phyloP scores from a whole-genome alignment of 352 stramenopile genomes.

The Phytophthora lateralis region DNA sequence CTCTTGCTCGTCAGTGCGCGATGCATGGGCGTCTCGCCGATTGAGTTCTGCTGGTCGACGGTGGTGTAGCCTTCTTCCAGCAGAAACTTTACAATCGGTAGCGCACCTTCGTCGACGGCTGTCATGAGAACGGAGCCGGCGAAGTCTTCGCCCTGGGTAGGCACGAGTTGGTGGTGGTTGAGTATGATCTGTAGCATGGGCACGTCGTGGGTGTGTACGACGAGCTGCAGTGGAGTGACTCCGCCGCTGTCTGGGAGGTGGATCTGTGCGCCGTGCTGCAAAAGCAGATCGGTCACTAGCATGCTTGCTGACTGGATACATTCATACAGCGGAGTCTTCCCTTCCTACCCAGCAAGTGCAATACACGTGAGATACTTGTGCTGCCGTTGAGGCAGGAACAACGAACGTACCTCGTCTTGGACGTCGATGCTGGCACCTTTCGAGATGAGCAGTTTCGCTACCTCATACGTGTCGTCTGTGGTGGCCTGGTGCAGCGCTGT shows the following conservation, averaged over 20 bases:
- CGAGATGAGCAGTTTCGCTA: slow-evolving; percentile 13
- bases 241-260: slow-evolving; percentile 13
- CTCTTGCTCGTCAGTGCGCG: slow-evolving; percentile 6
- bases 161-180: slow-evolving; percentile 26
- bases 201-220: slow-evolving; percentile 14
- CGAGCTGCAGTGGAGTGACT: slow-evolving; percentile 10
- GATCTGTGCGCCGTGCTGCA: slow-evolving; percentile 15
- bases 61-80: slow-evolving; percentile 22
- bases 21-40: slow-evolving; percentile 25
- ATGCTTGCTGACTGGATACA: slow-evolving; percentile 23
- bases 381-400: background rate
- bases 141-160: slow-evolving; percentile 18
- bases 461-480: slow-evolving; percentile 9
- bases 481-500: slow-evolving; percentile 18
- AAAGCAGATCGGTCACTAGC: slow-evolving; percentile 18
- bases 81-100: slow-evolving; percentile 17
- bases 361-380: background rate
- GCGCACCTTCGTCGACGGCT: slow-evolving; percentile 13
- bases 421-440: background rate
- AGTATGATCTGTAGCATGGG: slow-evolving; percentile 30
- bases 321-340: slow-evolving; percentile 20
- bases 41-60: slow-evolving; percentile 4
- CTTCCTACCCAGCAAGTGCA: slow-evolving; percentile 13
- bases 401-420: slow-evolving; percentile 11
- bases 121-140: slow-evolving; percentile 14